Evolutionary conservation across 305 asterid species (phyloP), one percentile per base, ranked within the genome.

Genomic region (Solanum hybrid): DNA sequence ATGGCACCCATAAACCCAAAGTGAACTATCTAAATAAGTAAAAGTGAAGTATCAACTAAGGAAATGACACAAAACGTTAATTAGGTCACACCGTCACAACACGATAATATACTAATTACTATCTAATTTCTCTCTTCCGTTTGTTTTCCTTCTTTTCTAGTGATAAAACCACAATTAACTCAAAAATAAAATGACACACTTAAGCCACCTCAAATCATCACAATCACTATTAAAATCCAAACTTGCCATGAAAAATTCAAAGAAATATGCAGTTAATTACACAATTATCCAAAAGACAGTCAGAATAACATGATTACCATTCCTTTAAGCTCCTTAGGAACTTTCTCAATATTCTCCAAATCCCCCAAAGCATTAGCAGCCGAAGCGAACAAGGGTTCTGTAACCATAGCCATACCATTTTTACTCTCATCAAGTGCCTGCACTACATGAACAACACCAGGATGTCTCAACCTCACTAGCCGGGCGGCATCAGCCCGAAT

Each of bases 381-480:
- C 0, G 99, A 96, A 35, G 99, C 96, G 91, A 97, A 97, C 86
- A 97, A 93, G 8, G 99, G 99, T 90, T 97, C 99, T 31, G 99
- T 96, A 91, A 96, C 99, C 98, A 97, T 96, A 22, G 99, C 98
- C 99, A 97, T 96, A 14, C 96, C 94, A 87, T 90, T 95, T 94
- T 97, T 96, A 91, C 97, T 96, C 97, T 97, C 99, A 91, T 97
- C 99, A 83, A 97, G 92, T 36, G 97, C 98, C 89, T 96, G 98
- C 64, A 97, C 98, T 86, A 97, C 99, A 91, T 96, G 99, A 51
- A 97, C 99, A 75, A 97, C 99, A 29, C 99, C 99, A 24, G 99
- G 99, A 92, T 97, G 99, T 93, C 99, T 94, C 94, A 97, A 93
- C 95, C 99, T 92, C 33, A 97, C 99, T 78, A 97, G 92, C 35